Evolutionary conservation across 331 rosid species (phyloP), one percentile per base, ranked within the genome.

Genomic region (Quercus lobata): DNA sequence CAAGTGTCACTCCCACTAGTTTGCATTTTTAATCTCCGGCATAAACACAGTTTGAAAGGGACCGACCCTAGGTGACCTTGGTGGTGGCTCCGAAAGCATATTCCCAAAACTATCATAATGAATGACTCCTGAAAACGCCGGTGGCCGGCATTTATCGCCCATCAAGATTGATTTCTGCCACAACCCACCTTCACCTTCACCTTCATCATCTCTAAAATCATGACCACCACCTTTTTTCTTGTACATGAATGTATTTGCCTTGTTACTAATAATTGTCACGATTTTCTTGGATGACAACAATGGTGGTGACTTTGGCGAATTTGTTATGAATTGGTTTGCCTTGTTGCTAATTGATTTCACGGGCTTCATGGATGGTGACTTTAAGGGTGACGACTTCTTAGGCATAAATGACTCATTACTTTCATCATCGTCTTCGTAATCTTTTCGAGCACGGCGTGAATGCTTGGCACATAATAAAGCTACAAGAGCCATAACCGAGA

Each of bases 111-210:
- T 74, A 22, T 85, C 91, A 71, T 83, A 83, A 71, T 81, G 81
- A 44, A 83, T 73, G 25, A 68, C 86, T 30, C 91, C 91, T 25
- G 91, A n/a, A 73, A 88, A 88, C 61, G 81, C 57, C 11, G 85
- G 70, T 0, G 88, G 89, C 25, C 76, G 75, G 54, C 89, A 88
- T 69, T 79, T 88, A 37, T 86, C 86, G 19, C 89, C 91, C 88
- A 88, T 81, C 74, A 86, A 70, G 57, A 83, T 86, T 46, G 75
- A 73, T 80, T 81, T 86, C 74, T 86, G 85, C 92, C 92, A 88
- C 69, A 88, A 63, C 24, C 92, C 78, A 21, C 12, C 32, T 4
- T 88, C 89, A 32, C 72, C 76, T 24, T 76, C 30, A 9, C 32
- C 32, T 9, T 3, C n/a, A 21, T 0, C 32, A 11, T 27, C 66